Evolutionary conservation across 2,329 filamentous ascomycete species (phyloP).

Genomic region (Ophiocordyceps camponoti-leonardi): DNA sequence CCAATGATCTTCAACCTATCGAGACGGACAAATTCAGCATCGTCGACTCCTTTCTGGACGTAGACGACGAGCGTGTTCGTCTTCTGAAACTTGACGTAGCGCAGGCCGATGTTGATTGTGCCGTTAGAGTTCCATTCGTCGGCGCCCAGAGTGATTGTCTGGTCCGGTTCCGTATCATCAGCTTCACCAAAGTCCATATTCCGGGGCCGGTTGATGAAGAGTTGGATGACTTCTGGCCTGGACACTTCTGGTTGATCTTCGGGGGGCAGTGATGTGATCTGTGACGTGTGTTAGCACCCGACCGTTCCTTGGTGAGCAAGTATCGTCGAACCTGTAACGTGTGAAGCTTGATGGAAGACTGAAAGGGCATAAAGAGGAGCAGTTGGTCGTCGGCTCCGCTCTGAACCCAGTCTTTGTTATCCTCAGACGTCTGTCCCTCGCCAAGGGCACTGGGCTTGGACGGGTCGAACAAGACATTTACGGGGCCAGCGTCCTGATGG

Average conservation of each 20-base stretch:
- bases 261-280: conserved; percentile 70
- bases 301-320: background rate
- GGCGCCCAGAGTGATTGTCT: conserved; percentile 56
- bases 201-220: conserved; percentile 78
- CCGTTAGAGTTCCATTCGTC: conserved; percentile 70
- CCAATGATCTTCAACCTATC: conserved; percentile 69
- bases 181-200: conserved; percentile 93
- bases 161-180: conserved; percentile 67
- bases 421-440: conserved; percentile 30
- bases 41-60: conserved; percentile 69
- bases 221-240: conserved; percentile 65
- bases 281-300: conserved; percentile 14
- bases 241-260: conserved; percentile 57
- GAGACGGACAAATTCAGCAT: conserved; percentile 70
- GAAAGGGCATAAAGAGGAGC: conserved; percentile 83
- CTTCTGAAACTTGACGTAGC: conserved; percentile 96
- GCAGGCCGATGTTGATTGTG: conserved; percentile 55
- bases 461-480: conserved; percentile 55
- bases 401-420: conserved; percentile 67
- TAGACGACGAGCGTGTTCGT: conserved; percentile 77
- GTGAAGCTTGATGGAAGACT: conserved; percentile 76
- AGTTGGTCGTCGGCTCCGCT: conserved; percentile 96
- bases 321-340: conserved; percentile 43
- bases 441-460: conserved; percentile 47
- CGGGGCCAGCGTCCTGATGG: conserved; percentile 57